Evolutionary conservation across 768 basidiomycete genomes (phyloP).

Genomic region (Tricholoma furcatifolium): DNA sequence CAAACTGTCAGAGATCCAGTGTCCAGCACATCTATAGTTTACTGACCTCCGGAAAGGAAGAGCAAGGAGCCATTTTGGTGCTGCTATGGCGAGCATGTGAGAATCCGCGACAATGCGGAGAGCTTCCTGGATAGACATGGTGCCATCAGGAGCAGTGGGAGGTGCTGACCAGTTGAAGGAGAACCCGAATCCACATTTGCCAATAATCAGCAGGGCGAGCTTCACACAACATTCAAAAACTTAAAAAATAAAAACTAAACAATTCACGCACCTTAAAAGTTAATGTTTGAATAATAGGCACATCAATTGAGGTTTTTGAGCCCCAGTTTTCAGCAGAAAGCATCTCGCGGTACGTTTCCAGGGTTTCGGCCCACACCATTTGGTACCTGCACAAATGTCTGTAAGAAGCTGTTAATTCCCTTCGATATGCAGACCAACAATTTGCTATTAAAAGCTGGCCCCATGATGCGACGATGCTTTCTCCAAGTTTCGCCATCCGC

Average conservation of each 20-base stretch:
- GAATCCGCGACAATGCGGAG: conserved; percentile 32
- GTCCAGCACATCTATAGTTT: not conserved
- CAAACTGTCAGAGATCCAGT: not conserved
- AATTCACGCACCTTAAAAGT: conserved; percentile 28
- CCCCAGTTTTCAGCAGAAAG: conserved; percentile 28
- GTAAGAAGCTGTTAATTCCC: not conserved
- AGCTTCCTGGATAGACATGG: conserved; percentile 37
- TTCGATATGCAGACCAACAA: conserved; percentile 27
- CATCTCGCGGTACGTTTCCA: conserved; percentile 33
- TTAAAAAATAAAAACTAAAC: not conserved
- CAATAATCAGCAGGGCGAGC: conserved; percentile 43
- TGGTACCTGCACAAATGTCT: conserved; percentile 23
- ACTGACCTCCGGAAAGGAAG: conserved; percentile 35
- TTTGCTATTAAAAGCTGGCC: conserved; percentile 41
- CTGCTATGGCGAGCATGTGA: conserved; percentile 21
- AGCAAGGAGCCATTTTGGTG: conserved; percentile 37
- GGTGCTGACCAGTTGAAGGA: conserved; percentile 40
- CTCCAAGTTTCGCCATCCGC: conserved; percentile 44
- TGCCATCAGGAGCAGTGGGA: conserved; percentile 33
- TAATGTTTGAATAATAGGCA: conserved; percentile 24
- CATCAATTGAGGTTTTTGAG: conserved; percentile 14
- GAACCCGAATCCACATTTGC: conserved; percentile 47
- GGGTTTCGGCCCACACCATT: conserved; percentile 35
- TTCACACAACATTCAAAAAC: conserved; percentile 13
- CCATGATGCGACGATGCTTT: conserved; percentile 43